Evolutionary conservation across 2,329 filamentous ascomycete species (phyloP).

Genomic region (Ophidiomyces ophidiicola): DNA sequence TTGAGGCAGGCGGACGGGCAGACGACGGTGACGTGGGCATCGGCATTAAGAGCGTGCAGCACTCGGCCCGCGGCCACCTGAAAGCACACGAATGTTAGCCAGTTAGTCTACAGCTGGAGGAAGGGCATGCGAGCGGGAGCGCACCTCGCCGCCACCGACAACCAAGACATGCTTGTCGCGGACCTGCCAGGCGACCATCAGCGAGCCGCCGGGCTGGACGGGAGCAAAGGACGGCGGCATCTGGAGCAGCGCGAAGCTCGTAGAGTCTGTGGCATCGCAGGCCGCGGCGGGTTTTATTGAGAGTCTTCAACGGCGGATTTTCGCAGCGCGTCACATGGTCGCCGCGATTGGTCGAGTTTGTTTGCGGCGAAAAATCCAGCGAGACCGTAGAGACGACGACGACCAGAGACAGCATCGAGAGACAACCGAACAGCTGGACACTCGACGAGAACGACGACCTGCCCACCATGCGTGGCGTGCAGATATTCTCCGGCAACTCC

Average conservation of each 20-base stretch:
- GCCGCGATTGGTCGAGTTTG: too few species aligned
- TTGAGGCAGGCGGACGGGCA: conserved; percentile 70
- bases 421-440: too few species aligned
- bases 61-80: conserved; percentile 94
- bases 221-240: conserved; percentile 50
- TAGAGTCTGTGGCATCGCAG: too few species aligned
- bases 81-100: background rate
- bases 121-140: conserved; percentile 21
- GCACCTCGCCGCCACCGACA: conserved; percentile 85
- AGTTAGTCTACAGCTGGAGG: background rate
- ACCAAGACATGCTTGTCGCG: conserved; percentile 81
- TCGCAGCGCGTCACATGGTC: too few species aligned
- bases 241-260: background rate
- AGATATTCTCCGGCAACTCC: conserved; percentile 56
- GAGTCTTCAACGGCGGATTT: too few species aligned
- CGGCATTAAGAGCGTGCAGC: conserved; percentile 85
- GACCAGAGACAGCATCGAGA: too few species aligned
- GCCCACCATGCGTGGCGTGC: conserved; percentile 50
- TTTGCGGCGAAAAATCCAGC: too few species aligned
- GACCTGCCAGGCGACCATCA: conserved; percentile 94
- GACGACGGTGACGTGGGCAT: conserved; percentile 77
- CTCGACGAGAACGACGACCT: background rate
- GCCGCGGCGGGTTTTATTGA: too few species aligned
- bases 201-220: conserved; percentile 77
- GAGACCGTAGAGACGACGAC: too few species aligned